These are phyloP conservation scores for Pelargonium nanum DNA, from an alignment of 345 rosid genomes.

Conservation along the genomic window DNA sequence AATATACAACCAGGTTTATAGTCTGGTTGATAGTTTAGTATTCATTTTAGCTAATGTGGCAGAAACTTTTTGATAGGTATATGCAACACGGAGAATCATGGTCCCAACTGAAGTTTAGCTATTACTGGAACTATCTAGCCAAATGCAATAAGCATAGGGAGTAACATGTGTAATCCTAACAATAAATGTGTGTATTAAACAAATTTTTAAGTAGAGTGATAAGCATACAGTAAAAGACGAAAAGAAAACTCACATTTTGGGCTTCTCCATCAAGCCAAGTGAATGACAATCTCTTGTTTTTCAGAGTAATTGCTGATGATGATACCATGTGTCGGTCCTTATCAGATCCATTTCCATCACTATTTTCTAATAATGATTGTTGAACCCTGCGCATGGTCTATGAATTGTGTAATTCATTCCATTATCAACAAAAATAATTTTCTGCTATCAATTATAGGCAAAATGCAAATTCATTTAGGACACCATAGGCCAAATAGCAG, in stretches of 20 bases:
- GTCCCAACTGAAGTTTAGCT: neutral
- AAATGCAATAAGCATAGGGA: neutral
- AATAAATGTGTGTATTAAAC: too few species aligned
- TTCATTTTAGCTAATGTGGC: too few species aligned
- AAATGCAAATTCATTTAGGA: too few species aligned
- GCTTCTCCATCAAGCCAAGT: conserved; percentile 92
- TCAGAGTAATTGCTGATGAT: conserved; percentile 39
- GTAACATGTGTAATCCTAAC: too few species aligned
- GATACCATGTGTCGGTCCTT: conserved; percentile 23
- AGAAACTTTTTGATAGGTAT: too few species aligned
- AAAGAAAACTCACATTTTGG: conserved; percentile 48
- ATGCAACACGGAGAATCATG: too few species aligned
- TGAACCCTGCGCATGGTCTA: conserved; percentile 89
- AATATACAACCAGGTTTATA: too few species aligned
- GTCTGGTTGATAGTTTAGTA: too few species aligned
- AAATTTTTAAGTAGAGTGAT: conserved; percentile 1
- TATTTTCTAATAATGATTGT: conserved; percentile 36
- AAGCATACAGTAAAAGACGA: conserved; percentile 1
- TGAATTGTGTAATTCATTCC: conserved; percentile 24
- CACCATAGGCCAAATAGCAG: too few species aligned
- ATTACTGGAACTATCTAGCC: neutral
- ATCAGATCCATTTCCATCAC: conserved; percentile 23
- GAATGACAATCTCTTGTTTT: conserved; percentile 60
- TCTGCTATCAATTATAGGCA: neutral
- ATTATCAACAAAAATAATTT: conserved; percentile 12